These are phyloP conservation scores for Microdochium paspali DNA, from an alignment of 2,329 filamentous ascomycete species.

Conservation along the genomic window DNA sequence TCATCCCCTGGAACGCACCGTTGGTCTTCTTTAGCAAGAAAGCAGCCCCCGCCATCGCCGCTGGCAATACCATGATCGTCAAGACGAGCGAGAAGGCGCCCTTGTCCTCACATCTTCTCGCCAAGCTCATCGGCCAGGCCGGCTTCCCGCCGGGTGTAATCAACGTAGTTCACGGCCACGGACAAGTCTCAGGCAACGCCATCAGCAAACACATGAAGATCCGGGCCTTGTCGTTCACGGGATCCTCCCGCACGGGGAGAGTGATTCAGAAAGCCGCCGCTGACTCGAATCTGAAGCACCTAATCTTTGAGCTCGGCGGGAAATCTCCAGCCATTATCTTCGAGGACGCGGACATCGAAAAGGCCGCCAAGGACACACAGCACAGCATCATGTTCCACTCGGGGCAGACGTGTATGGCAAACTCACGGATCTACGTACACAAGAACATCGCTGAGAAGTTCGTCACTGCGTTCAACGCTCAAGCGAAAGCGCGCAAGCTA, in stretches of 20 bases:
- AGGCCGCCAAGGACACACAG: constrained; percentile 44
- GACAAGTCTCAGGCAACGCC: constrained; percentile 54
- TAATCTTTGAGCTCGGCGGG: constrained; percentile 59
- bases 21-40: neutral
- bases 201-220: constrained; percentile 60
- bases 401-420: constrained; percentile 52
- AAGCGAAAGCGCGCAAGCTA: constrained; percentile 28
- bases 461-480: constrained; percentile 43
- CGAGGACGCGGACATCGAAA: constrained; percentile 54
- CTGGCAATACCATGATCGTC: neutral
- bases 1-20: constrained; percentile 3
- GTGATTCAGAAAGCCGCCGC: constrained; percentile 66
- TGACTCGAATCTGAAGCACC: constrained; percentile 53
- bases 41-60: neutral
- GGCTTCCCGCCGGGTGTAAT: constrained; percentile 69
- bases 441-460: constrained; percentile 43
- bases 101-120: neutral
- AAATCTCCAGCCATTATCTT: constrained; percentile 58
- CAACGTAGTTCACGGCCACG: constrained; percentile 64
- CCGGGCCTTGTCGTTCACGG: constrained; percentile 69
- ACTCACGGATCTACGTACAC: constrained; percentile 48
- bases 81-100: neutral
- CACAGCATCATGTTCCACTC: constrained; percentile 39
- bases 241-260: constrained; percentile 60
- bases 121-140: constrained; percentile 56